Conservation (phyloP, 352 stramenopile species). For the Pythium phragmitis region DNA sequence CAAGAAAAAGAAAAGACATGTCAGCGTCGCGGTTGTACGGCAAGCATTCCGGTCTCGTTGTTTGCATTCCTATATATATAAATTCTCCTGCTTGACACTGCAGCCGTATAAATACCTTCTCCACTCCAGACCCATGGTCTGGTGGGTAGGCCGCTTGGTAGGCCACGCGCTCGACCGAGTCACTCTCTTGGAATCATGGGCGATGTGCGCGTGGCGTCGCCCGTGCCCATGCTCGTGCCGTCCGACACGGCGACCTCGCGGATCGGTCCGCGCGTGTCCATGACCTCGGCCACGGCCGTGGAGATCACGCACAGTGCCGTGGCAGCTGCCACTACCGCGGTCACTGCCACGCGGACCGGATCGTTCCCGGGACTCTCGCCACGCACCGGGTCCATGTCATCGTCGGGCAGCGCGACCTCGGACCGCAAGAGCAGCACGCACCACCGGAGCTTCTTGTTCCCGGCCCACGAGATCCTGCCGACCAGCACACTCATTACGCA, state of each 20-base stretch:
- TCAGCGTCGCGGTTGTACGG: no score
- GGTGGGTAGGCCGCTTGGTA: no score
- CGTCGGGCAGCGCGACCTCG: constrained; percentile 31
- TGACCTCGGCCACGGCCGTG: neutral
- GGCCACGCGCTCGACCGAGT: no score
- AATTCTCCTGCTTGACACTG: no score
- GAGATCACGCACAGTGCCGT: constrained; percentile 1
- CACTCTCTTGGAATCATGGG: constrained; percentile 9
- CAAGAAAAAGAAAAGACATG: no score
- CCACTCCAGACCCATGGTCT: no score
- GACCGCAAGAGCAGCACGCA: constrained; percentile 31
- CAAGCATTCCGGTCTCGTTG: no score
- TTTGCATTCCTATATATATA: no score
- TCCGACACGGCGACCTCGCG: constrained; percentile 8
- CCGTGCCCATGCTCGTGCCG: constrained; percentile 17
- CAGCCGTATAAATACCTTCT: no score
- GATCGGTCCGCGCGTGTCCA: constrained; percentile 3
- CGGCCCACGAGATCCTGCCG: constrained; percentile 40
- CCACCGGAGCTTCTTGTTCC: constrained; percentile 44
- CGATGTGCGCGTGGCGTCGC: constrained; percentile 18
- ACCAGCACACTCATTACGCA: constrained; percentile 44
- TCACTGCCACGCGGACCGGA: neutral
- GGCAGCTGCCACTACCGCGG: neutral
- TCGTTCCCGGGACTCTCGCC: constrained; percentile 24
- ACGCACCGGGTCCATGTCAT: constrained; percentile 25